Base-by-base conservation (phyloP, 2,329 filamentous ascomycete genomes). In the Trichoderma sp. region DNA sequence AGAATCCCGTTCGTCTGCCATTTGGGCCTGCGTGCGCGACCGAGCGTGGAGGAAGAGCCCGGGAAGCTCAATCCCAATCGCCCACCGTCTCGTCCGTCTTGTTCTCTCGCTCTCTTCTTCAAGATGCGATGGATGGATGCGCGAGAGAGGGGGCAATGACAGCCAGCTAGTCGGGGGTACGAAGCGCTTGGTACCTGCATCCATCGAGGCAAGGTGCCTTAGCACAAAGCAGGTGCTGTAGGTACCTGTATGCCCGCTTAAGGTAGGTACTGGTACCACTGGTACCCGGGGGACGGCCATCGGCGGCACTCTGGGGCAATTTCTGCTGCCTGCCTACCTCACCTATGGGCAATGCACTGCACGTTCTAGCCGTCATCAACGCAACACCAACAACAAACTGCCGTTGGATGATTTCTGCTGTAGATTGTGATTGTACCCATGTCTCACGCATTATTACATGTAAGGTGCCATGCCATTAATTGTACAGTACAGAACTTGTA, bases 1-100 rank as follows among this genome's bases (percentile, higher is more conserved):
- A 69, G 59, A 72, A 72, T 72, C 27, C 69, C 69, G 69, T 38
- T 24, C 50, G 18, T 35, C 50, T 62, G 53, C 67, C 24, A 38
- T 29, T n/a, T 31, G 60, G 60, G 21, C 9, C 50, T 1, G 18
- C 60, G 7, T 56, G 31, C 41, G 31, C 29, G n/a, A 59, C 33
- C 16, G 29, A 12, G 31, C 31, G 31, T 24, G 21, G n/a, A 56
- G 65, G 27, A 21, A 12, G 0, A 21, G 29, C 65, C 41, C 41
- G 41, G 66, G n/a, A 33, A 18, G 66, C 29, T 31, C 41, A 67
- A 18, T 50, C 21, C 41, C 38, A 41, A 41, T 41, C 38, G 38
- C 38, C 38, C 38, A 4, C 38, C 16, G 18, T 33, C 56, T 31
- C 6, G 18, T n/a, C 29, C 24, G 16, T 18, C 8, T n/a, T 21